Evolutionary conservation across 371 early-diverging fungal genomes (phyloP), one percentile per base, ranked within the genome.

Genomic region (Umbelopsis sp.): DNA sequence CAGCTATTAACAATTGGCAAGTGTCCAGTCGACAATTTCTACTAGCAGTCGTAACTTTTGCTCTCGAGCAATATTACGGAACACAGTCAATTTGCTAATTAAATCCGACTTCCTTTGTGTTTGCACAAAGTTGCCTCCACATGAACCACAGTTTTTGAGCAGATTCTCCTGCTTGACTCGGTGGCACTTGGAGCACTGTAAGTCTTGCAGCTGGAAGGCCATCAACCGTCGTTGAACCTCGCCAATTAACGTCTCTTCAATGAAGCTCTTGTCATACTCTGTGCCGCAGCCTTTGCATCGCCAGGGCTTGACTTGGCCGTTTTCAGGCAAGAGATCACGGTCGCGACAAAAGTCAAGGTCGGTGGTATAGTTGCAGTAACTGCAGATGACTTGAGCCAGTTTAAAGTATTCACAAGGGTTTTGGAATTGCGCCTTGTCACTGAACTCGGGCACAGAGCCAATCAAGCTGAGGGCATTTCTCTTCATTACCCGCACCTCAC

Each of bases 321-420:
- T 70, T 41, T 72, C 70, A 7, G 92, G 88, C 68, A 91, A 67
- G 64, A 93, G 66, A 50, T 87, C 89, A 41, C 83, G 82, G 66
- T 97, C 96, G 24, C 96, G 88, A 65, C 94, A 94, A 67, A 98
- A 87, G 75, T 98, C 97, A 62, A 97, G 74, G 76, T 98, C 97
- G 6, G 90, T 85, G 51, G 89, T 83, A 68, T 85, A 85, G 70
- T 91, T 90, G 76, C 99, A 98, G 67, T 86, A 92, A 41, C 86
- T 84, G 75, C 99, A 98, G 25, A 94, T 89, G 20, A 97, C 89
- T n/a, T 92, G 92, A 1, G 88, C 81, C 24, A 98, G 74, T 44
- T 90, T 85, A 74, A 93, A 83, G 20, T 87, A 86, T 63, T 90
- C 88, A 71, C 93, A 93, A 0, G 96, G 94, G 63, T 93, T 92